Base-by-base conservation (phyloP, 1,284 basidiomycete species). In the Tremellales sp. region DNA sequence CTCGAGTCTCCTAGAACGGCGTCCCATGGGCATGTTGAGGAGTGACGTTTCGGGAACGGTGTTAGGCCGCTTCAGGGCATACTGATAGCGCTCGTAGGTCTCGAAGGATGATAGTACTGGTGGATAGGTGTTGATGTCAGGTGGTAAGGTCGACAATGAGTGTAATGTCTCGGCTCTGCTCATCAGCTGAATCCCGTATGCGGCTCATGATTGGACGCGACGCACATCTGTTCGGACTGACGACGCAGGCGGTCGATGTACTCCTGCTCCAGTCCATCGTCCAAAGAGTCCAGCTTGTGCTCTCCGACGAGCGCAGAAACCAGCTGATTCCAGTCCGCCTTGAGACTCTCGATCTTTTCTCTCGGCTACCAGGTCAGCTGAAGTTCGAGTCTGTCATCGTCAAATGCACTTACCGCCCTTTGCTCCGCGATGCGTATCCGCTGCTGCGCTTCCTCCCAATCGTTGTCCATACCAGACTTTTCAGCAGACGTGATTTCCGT, bases 361-460 rank as follows among this genome's bases (percentile, higher is more conserved):
- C 53, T 50, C 7, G 73, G 73, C 61, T 71, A 29, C 26, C 19
- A 11, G 33, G 29, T 54, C 37, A 53, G 48, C 27, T 37, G 13
- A 10, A 19, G 7, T 7, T 36, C 39, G 12, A 40, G 39, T 22
- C 4, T 21, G 23, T 3, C n/a, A 40, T n/a, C n/a, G 19, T 23
- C 21, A 5, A 33, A 19, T 13, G 3, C 0, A 60, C 62, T 56
- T 40, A 68, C 66, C n/a, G 60, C 65, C 49, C 65, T 51, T 33
- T 64, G 55, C 39, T 70, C 58, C 22, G 56, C 52, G 4, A 66
- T 24, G 23, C 52, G 45, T 10, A 71, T 62, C 21, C 54, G 52
- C 42, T 62, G 43, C 53, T 70, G 70, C 1, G 65, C 70, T 15
- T 54, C 54, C 46, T 68, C 68, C 70, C 70, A 73, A 44, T 68